Evolutionary conservation across 1,284 basidiomycete species (phyloP), one percentile per base, ranked within the genome.

Genomic region (Irpex sp.): DNA sequence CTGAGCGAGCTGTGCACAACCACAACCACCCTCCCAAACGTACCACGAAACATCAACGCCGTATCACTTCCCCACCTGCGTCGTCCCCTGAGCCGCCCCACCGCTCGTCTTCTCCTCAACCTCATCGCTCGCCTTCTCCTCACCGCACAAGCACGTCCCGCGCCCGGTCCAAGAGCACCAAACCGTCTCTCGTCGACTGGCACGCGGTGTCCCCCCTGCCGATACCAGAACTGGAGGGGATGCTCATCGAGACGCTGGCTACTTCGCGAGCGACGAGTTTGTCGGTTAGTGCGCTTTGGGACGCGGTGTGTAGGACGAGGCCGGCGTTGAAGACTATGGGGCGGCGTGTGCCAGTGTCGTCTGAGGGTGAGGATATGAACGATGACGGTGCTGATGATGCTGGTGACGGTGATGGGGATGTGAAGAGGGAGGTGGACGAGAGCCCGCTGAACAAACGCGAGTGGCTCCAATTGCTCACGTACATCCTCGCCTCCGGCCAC

Each of bases 171-270:
- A 50, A 54, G 19, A 37, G 59, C 35, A 46, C 46, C 15, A 13
- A 50, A 43, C 57, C 57, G 7, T 37, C 37, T 9, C 9, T n/a
- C 9, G 53, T 59, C 19, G 57, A 64, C 37, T 64, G 63, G 63
- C 49, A 21, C 13, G 58, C 15, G 17, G 46, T 60, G 55, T 59
- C 68, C 21, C 72, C 72, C 6, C 62, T 74, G 4, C 71, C 71
- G 8, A 64, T 64, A 1, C 59, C 39, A 1, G 73, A 74, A 63
- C 65, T 74, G 60, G 69, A 73, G 56, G 89, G 90, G 3, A 81
- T 89, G 79, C 75, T 92, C 6, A 83, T 92, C 66, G 89, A 91
- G 76, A 81, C 82, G n/a, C 80, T 92, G 71, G 89, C 88, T 5
- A 81, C 84, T 7, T 86, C 89, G 1, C 84, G 90, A 37, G 87